Evolutionary conservation across 164 flowering plant species (phyloP).

Genomic region (Chimonanthus praecox): DNA sequence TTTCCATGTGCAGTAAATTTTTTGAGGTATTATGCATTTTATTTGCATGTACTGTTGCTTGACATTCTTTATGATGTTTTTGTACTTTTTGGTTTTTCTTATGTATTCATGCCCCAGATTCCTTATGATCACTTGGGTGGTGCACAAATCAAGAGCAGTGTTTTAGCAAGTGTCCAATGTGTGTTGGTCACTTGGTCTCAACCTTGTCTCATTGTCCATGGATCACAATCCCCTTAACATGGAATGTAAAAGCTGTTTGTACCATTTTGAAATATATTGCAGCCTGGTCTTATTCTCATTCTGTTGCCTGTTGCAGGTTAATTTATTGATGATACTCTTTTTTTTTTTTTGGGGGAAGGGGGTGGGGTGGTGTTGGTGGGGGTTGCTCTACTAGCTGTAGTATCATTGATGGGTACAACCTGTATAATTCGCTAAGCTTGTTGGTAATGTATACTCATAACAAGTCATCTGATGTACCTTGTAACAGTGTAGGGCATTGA

Average conservation of each 20-base stretch:
- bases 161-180: neutral
- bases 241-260: neutral
- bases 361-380: neutral
- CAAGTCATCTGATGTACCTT: neutral
- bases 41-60: slow-evolving; percentile 16
- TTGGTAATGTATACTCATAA: neutral
- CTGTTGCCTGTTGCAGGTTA: slow-evolving; percentile 5
- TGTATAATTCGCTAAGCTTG: neutral
- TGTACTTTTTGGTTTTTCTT: neutral
- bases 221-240: neutral
- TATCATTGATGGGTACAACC: neutral
- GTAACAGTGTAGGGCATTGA: neutral
- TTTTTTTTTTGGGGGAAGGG: neutral
- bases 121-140: slow-evolving; percentile 3
- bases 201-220: slow-evolving; percentile 2
- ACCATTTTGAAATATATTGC: neutral
- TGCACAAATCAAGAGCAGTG: slow-evolving; percentile 7
- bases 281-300: neutral
- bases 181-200: neutral
- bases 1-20: slow-evolving; percentile 18
- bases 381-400: neutral
- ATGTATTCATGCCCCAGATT: neutral
- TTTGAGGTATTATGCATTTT: slow-evolving; percentile 24
- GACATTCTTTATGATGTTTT: slow-evolving; percentile 3
- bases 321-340: neutral